phyloP scores from a whole-genome alignment of 768 basidiomycete genomes.

The Vararia minispora region DNA sequence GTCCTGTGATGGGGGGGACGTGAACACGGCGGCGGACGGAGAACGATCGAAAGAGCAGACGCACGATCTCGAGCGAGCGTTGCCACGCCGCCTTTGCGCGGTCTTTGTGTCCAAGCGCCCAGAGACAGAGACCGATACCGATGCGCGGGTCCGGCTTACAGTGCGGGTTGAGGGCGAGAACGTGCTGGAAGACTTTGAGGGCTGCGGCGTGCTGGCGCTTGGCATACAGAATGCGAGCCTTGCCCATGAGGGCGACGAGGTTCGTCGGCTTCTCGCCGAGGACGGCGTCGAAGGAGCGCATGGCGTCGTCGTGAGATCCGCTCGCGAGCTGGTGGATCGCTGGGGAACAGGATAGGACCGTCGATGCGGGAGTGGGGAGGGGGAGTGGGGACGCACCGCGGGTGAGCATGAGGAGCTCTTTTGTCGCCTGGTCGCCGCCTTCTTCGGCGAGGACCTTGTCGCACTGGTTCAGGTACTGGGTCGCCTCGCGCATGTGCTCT shows the following conservation, averaged over 20 bases:
- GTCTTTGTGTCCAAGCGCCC: conserved; percentile 75
- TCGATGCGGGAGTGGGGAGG: background rate
- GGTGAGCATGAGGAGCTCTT: conserved; percentile 44
- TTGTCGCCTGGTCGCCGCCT: conserved; percentile 48
- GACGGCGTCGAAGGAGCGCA: conserved; percentile 72
- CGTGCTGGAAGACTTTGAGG: conserved; percentile 77
- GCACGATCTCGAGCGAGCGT: conserved; percentile 72
- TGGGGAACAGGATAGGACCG: conserved; percentile 21
- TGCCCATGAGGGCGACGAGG: conserved; percentile 77
- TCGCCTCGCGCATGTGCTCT: conserved; percentile 59
- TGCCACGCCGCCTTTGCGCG: conserved; percentile 88
- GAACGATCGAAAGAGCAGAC: conserved; percentile 19
- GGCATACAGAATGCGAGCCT: conserved; percentile 78
- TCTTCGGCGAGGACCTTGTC: conserved; percentile 45
- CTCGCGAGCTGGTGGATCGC: conserved; percentile 77
- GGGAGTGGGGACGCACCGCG: conserved; percentile 36
- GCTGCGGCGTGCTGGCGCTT: conserved; percentile 68
- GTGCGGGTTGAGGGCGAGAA: conserved; percentile 63
- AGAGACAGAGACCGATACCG: conserved; percentile 90
- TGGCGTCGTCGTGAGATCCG: conserved; percentile 72
- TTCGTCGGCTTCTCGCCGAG: conserved; percentile 75
- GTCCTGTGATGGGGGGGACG: conserved; percentile 34
- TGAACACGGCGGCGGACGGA: background rate
- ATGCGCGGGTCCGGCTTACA: conserved; percentile 90
- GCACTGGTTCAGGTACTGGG: conserved; percentile 49